phyloP scores from a whole-genome alignment of 2,329 filamentous ascomycete genomes.

The Talaromyces verruculosus region DNA sequence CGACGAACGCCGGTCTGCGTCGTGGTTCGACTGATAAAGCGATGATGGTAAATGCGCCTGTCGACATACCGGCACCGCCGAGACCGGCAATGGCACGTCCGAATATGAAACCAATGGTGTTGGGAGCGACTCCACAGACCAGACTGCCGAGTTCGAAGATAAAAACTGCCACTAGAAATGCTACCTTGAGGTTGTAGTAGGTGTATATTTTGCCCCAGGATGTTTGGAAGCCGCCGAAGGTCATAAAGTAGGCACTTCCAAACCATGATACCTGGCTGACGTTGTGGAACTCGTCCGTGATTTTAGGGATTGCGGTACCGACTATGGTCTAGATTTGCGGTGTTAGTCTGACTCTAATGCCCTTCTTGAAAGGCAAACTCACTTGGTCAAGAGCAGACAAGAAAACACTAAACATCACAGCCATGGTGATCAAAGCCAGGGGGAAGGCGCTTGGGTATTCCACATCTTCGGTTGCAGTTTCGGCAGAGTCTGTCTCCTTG shows the following conservation, averaged over 20 bases:
- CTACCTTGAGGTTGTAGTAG: constrained; percentile 12
- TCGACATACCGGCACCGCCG: constrained; percentile 29
- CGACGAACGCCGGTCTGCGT: constrained; percentile 35
- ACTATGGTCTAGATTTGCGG: constrained; percentile 8
- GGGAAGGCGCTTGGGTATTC: constrained; percentile 1
- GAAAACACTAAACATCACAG: constrained; percentile 13
- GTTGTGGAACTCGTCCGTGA: constrained; percentile 19
- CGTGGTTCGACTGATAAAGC: constrained; percentile 31
- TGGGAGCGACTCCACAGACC: constrained; percentile 28
- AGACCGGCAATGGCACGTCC: constrained; percentile 32
- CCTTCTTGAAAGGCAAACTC: neutral
- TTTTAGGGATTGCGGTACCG: constrained; percentile 17
- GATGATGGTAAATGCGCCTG: constrained; percentile 46
- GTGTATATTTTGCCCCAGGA: constrained; percentile 14
- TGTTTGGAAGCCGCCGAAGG: constrained; percentile 14
- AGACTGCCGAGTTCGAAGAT: constrained; percentile 32
- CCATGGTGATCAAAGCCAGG: constrained; percentile 11
- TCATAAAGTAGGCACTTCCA: constrained; percentile 14
- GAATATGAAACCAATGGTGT: constrained; percentile 28
- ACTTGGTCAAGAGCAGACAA: constrained; percentile 15
- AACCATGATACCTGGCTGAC: constrained; percentile 16
- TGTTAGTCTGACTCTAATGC: neutral
- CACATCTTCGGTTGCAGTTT: neutral
- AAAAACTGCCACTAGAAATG: constrained; percentile 25
- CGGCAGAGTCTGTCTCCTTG: neutral